Evolutionary conservation across 2,329 filamentous ascomycete species (phyloP).

Genomic region (Cercospora sp.): DNA sequence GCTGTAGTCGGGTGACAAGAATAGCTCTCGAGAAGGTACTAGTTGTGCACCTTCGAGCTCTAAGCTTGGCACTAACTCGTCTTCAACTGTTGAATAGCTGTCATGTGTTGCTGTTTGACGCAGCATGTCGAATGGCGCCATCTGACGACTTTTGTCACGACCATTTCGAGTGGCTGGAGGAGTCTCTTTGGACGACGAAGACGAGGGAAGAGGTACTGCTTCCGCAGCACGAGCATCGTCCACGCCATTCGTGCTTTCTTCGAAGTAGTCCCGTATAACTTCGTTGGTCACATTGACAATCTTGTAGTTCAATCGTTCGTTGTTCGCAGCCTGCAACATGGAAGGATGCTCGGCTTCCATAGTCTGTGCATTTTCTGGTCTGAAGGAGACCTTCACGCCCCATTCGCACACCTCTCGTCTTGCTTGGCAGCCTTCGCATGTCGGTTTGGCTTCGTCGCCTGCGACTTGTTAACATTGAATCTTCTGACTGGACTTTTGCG

Average conservation of each 20-base stretch:
- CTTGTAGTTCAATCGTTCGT: constrained; percentile 26
- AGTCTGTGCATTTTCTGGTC: constrained; percentile 34
- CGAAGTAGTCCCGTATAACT: constrained; percentile 35
- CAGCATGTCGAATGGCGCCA: constrained; percentile 13
- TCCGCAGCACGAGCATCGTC: constrained; percentile 18
- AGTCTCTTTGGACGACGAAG: constrained; percentile 5
- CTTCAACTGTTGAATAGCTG: not conserved
- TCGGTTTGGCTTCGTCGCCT: constrained; percentile 38
- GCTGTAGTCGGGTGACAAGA: constrained; percentile 33
- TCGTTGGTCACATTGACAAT: constrained; percentile 38
- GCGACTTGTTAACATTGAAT: not conserved
- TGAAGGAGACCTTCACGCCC: constrained; percentile 34
- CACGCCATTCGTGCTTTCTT: constrained; percentile 25
- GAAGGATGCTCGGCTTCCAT: constrained; percentile 36
- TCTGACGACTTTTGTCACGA: not conserved
- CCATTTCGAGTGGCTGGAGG: not conserved
- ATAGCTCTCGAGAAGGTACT: constrained; percentile 22
- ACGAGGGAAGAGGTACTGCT: constrained; percentile 1
- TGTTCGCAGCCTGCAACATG: constrained; percentile 30
- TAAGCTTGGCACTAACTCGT: not conserved
- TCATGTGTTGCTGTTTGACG: constrained; percentile 3
- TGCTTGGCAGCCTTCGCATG: constrained; percentile 35
- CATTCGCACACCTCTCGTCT: constrained; percentile 37
- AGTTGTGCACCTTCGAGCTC: constrained; percentile 15
- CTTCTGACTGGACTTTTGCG: not conserved